Base-by-base conservation (phyloP, 2,329 filamentous ascomycete species). In the Ophiobolus disseminans region DNA sequence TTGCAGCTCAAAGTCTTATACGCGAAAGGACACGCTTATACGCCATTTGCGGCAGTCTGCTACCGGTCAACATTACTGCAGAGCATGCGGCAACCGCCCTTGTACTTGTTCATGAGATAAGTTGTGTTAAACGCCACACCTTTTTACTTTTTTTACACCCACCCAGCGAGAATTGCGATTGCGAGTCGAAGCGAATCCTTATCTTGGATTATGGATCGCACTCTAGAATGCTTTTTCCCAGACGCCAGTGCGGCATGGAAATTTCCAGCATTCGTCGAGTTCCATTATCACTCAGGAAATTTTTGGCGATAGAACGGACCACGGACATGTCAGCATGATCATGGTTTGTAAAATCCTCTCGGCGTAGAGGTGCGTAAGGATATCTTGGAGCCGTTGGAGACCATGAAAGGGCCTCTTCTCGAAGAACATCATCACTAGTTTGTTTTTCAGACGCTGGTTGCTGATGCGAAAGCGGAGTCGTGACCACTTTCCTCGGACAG, bases 321-420 rank as follows among this genome's bases (percentile, higher is more conserved):
- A 36, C 17, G 20, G n/a, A 20, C 34, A 20, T 36, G 34, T 36
- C 20, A 36, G 34, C 34, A 36, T 36, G 34, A 36, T 36, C 34
- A 36, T 36, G 9, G 5, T 17, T 36, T 4, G n/a, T 14, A 3
- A 32, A 14, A 32, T 32, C 30, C 30, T 32, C 30, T 32, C 10
- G 3, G 9, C n/a, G 2, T 5, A 14, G 30, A 32, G 30, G 30
- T 32, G 30, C 30, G 30, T 14, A 14, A 32, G 9, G 30, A 32
- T 32, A 32, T 32, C 16, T 6, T 32, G 30, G 30, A 14, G 30
- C n/a, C 9, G 30, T 32, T 14, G 30, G 30, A 32, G 30, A 32
- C 30, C 30, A 32, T 32, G 10, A 32, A 11, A 32, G 30, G 30
- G 30, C 30, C 30, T 32, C 30, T 32, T 5, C n/a, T 14, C 3